Evolutionary conservation across 495 filamentous ascomycete species (phyloP).

Genomic region (Tuber borchii): DNA sequence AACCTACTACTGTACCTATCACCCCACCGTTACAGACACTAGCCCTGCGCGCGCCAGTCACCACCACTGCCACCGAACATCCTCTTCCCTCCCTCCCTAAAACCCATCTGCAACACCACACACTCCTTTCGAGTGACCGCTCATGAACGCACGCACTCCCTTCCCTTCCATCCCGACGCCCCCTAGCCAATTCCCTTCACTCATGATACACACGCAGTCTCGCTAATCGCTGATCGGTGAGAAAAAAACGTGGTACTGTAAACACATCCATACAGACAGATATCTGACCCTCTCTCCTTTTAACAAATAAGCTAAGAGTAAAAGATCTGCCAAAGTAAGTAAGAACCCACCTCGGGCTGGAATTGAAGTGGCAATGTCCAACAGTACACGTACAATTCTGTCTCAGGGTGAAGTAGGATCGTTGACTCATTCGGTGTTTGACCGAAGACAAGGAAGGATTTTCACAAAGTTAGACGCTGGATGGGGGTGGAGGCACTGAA

Average conservation of each 20-base stretch:
- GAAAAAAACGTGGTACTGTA: background rate
- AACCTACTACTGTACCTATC: background rate
- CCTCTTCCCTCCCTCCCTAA: background rate
- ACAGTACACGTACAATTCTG: background rate
- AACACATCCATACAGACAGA: background rate
- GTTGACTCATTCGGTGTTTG: background rate
- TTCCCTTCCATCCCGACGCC: background rate
- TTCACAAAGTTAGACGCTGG: background rate
- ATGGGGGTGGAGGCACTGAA: background rate
- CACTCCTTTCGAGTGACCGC: background rate
- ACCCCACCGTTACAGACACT: background rate
- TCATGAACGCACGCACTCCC: background rate
- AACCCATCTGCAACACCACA: background rate
- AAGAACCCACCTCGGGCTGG: background rate
- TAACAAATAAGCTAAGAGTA: background rate
- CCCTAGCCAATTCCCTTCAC: background rate
- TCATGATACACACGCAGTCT: background rate
- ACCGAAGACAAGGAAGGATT: background rate
- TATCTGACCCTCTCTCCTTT: background rate
- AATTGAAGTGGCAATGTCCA: background rate
- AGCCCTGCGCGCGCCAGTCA: background rate
- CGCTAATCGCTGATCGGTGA: background rate
- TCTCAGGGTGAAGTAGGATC: background rate
- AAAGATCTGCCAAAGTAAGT: background rate
- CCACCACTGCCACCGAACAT: background rate